Evolutionary conservation across 73 alveolate species (phyloP).

Genomic region (Paramecium biaurelia): DNA sequence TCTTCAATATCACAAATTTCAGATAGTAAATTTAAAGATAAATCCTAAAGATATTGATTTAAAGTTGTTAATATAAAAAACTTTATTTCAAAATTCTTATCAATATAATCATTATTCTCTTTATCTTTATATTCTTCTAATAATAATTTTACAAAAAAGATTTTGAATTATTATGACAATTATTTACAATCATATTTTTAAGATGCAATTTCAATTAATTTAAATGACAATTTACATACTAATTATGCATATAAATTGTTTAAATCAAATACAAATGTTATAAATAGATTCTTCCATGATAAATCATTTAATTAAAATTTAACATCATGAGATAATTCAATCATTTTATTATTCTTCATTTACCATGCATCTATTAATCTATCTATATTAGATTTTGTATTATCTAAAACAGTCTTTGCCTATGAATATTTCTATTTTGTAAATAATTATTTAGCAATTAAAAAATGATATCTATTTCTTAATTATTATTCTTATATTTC

Average conservation of each 20-base stretch:
- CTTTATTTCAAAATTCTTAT: neutral
- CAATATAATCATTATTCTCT: neutral
- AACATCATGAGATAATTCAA: neutral
- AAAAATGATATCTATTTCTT: neutral
- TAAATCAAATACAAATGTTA: constrained; percentile 11
- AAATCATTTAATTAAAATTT: neutral
- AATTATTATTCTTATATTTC: neutral
- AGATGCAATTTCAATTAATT: constrained; percentile 5
- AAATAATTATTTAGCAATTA: neutral
- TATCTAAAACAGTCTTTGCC: neutral
- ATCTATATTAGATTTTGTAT: neutral
- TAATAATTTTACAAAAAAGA: neutral
- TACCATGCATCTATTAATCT: neutral
- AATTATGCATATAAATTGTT: neutral
- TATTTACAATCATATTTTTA: neutral
- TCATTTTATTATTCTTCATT: constrained; percentile 5
- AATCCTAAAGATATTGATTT: neutral
- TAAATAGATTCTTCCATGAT: neutral
- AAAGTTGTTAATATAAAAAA: neutral
- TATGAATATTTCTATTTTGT: neutral
- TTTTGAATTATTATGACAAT: neutral
- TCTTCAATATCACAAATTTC: constrained; percentile 13
- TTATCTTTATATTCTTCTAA: constrained; percentile 32
- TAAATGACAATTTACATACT: neutral
- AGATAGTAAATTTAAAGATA: neutral